These are phyloP conservation scores for sunflower (Helianthus annuus) DNA, from an alignment of 129 eudicot species.

Conservation along the genomic window DNA sequence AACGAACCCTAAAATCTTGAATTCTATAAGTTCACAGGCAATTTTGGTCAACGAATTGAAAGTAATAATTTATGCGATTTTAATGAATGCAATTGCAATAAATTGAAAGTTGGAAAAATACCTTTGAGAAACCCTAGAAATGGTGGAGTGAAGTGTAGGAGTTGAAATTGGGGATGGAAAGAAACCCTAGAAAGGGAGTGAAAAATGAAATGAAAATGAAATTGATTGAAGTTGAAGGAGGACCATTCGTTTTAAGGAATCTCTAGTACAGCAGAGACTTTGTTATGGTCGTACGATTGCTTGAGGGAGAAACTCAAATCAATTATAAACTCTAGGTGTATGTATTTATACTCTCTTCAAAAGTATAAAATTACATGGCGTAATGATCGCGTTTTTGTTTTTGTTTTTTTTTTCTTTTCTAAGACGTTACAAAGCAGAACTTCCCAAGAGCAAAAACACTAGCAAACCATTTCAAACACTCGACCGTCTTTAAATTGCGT, in stretches of 20 bases:
- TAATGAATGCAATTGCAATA: background rate
- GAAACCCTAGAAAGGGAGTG: conserved; percentile 25
- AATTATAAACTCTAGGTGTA: no score
- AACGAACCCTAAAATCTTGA: conserved; percentile 22
- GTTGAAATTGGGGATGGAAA: conserved; percentile 18
- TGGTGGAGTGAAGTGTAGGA: background rate
- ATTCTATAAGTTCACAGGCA: background rate
- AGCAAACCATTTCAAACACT: no score
- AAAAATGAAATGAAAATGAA: conserved; percentile 21
- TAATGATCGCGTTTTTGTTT: no score
- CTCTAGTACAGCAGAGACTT: conserved; percentile 12
- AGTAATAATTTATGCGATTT: background rate
- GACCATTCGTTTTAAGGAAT: conserved; percentile 35
- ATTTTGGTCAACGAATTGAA: background rate
- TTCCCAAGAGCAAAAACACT: no score
- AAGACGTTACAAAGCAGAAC: no score
- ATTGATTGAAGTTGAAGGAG: conserved; percentile 16
- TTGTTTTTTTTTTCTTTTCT: no score
- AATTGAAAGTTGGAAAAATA: conserved; percentile 14
- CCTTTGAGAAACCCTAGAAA: conserved; percentile 18
- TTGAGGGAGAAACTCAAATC: background rate
- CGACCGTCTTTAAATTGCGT: no score
- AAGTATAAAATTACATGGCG: no score
- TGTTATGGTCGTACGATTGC: conserved; percentile 17
- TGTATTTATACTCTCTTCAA: no score